Evolutionary conservation across 2,329 filamentous ascomycete genomes (phyloP).

Genomic region (Thyridium curvatum): DNA sequence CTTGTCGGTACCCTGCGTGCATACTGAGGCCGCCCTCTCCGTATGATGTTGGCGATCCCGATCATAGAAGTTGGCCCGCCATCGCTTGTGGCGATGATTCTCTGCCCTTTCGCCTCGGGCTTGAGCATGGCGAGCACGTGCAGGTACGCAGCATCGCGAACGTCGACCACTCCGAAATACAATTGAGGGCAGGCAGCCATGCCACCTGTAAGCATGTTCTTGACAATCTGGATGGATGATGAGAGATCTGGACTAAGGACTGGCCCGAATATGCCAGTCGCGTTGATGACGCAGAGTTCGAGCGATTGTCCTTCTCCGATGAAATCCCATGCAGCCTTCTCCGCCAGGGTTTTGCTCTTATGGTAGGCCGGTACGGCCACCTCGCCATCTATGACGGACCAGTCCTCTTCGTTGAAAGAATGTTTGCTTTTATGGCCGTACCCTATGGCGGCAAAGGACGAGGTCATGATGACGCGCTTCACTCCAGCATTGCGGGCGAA

Average conservation of each 20-base stretch:
- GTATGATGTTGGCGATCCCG: background rate
- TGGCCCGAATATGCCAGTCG: background rate
- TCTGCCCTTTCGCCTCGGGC: background rate
- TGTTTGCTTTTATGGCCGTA: background rate
- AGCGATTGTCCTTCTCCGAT: background rate
- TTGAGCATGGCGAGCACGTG: background rate
- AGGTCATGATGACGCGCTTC: background rate
- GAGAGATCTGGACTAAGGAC: background rate
- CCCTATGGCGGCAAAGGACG: background rate
- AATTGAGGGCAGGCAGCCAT: background rate
- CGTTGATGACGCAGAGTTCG: background rate
- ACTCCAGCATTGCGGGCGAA: background rate
- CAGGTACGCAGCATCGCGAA: background rate
- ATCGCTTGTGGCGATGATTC: background rate
- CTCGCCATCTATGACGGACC: background rate
- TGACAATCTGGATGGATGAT: background rate
- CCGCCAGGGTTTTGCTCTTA: background rate
- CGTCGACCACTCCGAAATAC: background rate
- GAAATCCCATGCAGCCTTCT: slow-evolving; percentile 1
- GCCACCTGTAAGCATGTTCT: background rate
- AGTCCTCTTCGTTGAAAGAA: background rate
- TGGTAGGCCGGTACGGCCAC: background rate
- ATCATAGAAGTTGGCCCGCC: background rate
- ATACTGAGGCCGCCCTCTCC: background rate
- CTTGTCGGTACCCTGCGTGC: background rate